Conservation (phyloP, 305 asterid species). For the Fraxinus floribunda region DNA sequence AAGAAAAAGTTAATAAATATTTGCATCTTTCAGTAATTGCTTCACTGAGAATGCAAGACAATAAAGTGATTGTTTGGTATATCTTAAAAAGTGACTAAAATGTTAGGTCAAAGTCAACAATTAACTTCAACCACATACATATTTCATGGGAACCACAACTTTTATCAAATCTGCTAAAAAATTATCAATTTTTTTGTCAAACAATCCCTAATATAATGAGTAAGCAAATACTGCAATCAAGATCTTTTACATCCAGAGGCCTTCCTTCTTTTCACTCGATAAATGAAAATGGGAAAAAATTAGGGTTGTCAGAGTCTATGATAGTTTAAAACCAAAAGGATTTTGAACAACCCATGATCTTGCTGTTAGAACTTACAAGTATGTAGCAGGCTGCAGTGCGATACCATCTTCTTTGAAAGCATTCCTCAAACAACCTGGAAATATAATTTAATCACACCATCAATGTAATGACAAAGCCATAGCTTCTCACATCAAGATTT, state of each 20-base stretch:
- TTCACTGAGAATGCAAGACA: background rate
- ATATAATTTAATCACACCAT: background rate
- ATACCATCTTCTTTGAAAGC: conserved; percentile 57
- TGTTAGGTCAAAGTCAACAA: background rate
- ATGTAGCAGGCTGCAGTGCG: conserved; percentile 62
- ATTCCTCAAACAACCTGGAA: conserved; percentile 51
- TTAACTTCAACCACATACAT: background rate
- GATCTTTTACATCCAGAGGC: background rate
- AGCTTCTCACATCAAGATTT: background rate
- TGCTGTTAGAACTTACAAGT: conserved; percentile 33
- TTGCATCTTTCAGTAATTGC: background rate
- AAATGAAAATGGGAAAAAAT: background rate
- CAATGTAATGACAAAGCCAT: background rate
- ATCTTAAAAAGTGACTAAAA: background rate
- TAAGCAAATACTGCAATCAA: background rate
- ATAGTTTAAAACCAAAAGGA: background rate
- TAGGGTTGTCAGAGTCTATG: background rate
- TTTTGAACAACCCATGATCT: background rate
- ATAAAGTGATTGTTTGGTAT: background rate
- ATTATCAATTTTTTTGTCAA: background rate
- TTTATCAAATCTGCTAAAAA: background rate
- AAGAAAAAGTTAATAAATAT: background rate
- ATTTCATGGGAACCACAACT: background rate
- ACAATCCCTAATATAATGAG: background rate
- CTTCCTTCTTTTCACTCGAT: background rate